phyloP scores from a whole-genome alignment of 1,284 basidiomycete species.

The Macrocystidia cucumis region DNA sequence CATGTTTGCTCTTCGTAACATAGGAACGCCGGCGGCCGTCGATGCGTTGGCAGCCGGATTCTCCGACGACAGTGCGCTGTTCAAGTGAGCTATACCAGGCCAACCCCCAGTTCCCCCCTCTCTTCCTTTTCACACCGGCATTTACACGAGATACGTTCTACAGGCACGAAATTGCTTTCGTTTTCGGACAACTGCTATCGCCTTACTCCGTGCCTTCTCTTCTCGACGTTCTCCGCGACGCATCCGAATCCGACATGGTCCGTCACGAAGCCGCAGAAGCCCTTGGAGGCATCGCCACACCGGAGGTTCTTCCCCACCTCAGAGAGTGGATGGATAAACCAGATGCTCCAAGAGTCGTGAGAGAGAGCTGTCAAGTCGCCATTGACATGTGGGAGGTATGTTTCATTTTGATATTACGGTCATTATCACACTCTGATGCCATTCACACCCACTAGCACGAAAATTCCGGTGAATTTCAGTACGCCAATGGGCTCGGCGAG shows the following conservation, averaged over 20 bases:
- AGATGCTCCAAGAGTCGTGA: slow-evolving; percentile 84
- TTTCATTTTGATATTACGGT: background rate
- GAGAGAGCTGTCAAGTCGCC: slow-evolving; percentile 95
- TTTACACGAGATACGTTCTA: slow-evolving; percentile 2
- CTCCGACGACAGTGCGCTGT: slow-evolving; percentile 78
- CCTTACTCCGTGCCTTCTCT: slow-evolving; percentile 86
- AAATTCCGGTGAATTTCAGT: slow-evolving; percentile 88
- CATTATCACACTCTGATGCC: slow-evolving; percentile 6
- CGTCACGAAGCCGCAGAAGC: slow-evolving; percentile 99
- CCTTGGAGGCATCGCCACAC: slow-evolving; percentile 91
- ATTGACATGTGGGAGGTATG: slow-evolving; percentile 95
- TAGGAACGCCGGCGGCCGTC: slow-evolving; percentile 76
- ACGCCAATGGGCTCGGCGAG: slow-evolving; percentile 37
- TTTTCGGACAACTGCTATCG: slow-evolving; percentile 94
- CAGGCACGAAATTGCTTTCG: slow-evolving; percentile 96
- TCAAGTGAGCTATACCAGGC: too few relatives aligned
- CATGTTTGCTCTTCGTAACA: slow-evolving; percentile 96
- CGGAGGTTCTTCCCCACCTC: slow-evolving; percentile 83
- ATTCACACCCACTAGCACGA: slow-evolving; percentile 54
- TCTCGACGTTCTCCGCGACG: slow-evolving; percentile 69
- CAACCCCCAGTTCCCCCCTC: too few relatives aligned
- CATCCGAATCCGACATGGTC: slow-evolving; percentile 91
- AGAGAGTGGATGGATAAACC: slow-evolving; percentile 78
- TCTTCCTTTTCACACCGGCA: slow-evolving; percentile 1
- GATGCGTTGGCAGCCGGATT: slow-evolving; percentile 91